Evolutionary conservation across 1,284 basidiomycete genomes (phyloP), one percentile per base, ranked within the genome.

Genomic region (Termitomyces sp.): DNA sequence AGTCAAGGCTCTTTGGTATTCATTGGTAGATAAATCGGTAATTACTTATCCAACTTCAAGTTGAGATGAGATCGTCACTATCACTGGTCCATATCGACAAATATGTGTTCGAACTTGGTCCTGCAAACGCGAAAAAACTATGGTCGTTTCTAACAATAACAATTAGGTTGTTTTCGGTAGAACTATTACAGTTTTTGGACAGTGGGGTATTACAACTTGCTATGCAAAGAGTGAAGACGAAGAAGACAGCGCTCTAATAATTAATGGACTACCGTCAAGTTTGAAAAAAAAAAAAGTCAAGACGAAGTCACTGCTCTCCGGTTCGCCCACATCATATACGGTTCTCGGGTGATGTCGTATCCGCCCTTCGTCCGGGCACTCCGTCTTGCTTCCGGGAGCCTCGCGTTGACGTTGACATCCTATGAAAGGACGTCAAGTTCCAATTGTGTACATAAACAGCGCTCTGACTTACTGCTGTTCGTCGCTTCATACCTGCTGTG

Each of bases 271-370:
- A 7, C 37, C 28, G 28, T 21, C 37, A 40, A 24, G 13, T 30
- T 24, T 14, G 30, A 30, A 30, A 39, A 47, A 47, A 8, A 26
- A 30, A 19, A 38, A 40, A 16, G 21, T 56, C 45, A 74, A 42
- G 72, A 69, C 52, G 72, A 66, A 60, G 70, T 74, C 34, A 75
- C 64, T 28, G 85, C 84, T 66, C 81, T 78, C 59, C 85, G 85
- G 65, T 91, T 91, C 57, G 81, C 81, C 88, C 89, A 91, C 66
- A 77, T 71, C 87, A 91, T 89, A 64, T 91, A 91, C 19, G 88
- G 83, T 63, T 90, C 88, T 60, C 86, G 79, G 34, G 77, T 72
- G 52, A 88, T 72, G 62, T 88, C 86, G 53, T 81, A 73, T 35
- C 76, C 79, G 37, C 75, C 72, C 65, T 87, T 89, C 4, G 78